Evolutionary conservation across 1,284 basidiomycete genomes (phyloP).

Genomic region (Heterobasidion annosum): DNA sequence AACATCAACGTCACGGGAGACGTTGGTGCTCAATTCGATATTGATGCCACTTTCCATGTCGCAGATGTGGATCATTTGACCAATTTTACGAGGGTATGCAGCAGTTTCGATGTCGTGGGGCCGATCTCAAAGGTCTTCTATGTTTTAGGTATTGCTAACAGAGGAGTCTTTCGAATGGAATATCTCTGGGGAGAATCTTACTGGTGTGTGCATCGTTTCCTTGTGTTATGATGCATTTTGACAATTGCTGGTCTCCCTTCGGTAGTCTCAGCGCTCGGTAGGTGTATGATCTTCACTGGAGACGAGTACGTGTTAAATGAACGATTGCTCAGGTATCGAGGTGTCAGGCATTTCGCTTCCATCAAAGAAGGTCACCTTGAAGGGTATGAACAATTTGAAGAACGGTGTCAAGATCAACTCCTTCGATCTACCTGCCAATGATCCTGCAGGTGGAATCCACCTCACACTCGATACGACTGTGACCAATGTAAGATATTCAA

Average conservation of each 20-base stretch:
- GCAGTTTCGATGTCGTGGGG: neutral
- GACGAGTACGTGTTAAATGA: neutral
- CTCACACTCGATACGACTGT: constrained; percentile 57
- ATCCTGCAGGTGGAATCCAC: constrained; percentile 69
- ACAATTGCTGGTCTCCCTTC: neutral
- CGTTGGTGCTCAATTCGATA: constrained; percentile 52
- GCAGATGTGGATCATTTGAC: constrained; percentile 52
- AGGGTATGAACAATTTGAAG: constrained; percentile 66
- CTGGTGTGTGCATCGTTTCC: constrained; percentile 26
- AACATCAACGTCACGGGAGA: constrained; percentile 50
- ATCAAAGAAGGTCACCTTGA: constrained; percentile 55
- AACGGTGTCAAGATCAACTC: constrained; percentile 56
- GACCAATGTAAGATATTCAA: constrained; percentile 39
- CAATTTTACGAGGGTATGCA: constrained; percentile 52
- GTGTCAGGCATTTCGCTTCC: constrained; percentile 48
- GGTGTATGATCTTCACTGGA: constrained; percentile 5
- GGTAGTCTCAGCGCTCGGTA: constrained; percentile 46
- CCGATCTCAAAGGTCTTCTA: neutral
- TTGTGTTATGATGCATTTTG: neutral
- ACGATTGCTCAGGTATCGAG: constrained; percentile 33
- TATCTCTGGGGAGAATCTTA: constrained; percentile 61
- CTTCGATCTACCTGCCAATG: constrained; percentile 68
- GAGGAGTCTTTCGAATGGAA: constrained; percentile 68
- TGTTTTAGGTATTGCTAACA: constrained; percentile 42
- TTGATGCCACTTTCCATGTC: constrained; percentile 51